Evolutionary conservation across 257 asterid genomes (phyloP), one percentile per base, ranked within the genome.

Genomic region (Ophiorrhiza pumila): DNA sequence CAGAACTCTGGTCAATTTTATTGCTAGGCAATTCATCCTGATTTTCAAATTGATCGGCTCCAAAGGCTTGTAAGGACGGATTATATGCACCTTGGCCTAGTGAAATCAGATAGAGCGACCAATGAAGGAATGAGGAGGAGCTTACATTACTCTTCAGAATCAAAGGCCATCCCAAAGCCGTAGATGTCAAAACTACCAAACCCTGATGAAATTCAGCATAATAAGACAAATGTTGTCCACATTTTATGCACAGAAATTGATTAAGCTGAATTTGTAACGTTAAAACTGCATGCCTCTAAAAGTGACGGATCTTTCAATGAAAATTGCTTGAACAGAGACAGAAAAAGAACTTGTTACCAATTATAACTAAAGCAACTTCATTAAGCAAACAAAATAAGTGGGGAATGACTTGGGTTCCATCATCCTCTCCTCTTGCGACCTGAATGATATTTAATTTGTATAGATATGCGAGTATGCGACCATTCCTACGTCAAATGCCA

Each of bases 31-130:
- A 52, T 25, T 84, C 87, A 1, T 82, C 87, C n/a, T 81, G 88
- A 0, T 74, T 37, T 13, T 81, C 92, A 1, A 88, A 83, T 37
- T 95, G 99, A 29, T 92, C 98, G 0, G 96, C 98, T 14, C 92
- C 99, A 18, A 92, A 95, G 3, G 98, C 97, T 80, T 95, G 99
- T 18, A 95, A 70, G 29, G 99, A 95, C 7, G 98, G 91, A 83
- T 92, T 95, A 69, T 87, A 95, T 10, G 89, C 96, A 0, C 90
- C 96, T 73, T 87, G 98, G 5, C 97, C 99, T 0, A 95, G 78
- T 0, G 99, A 92, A 52, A 95, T 92, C 83, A 92, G 72, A 74
- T 85, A 87, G 10, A 95, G 88, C 8, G 93, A 90, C 85, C 76
- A 78, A 0, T 85, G 80, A 11, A 95, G 77, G n/a, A 87, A 83